Base-by-base conservation (phyloP, 768 basidiomycete genomes). In the Rickenella mellea region DNA sequence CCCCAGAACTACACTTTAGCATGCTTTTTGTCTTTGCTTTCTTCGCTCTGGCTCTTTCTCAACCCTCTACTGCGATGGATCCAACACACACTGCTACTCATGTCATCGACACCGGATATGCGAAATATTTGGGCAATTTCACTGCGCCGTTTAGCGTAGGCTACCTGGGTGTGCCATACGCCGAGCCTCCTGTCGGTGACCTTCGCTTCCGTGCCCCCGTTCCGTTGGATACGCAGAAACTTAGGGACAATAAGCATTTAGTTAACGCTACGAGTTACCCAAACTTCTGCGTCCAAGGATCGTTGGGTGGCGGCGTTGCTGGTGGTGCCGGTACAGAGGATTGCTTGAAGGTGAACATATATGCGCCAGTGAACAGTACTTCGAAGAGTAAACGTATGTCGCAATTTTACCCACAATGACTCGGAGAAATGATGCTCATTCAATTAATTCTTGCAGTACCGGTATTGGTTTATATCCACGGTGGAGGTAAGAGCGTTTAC, bases 291-390 rank as follows among this genome's bases (percentile, higher is more conserved):
- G 55, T 81, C 27, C 80, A 81, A 56, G 77, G 75, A 5, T 67
- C 65, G 12, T 74, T 62, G 0, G 69, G 71, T 44, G 52, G 35
- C n/a, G 73, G 71, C 6, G 77, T 76, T 51, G 66, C 71, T 20
- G 78, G 79, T 35, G 78, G 79, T 22, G 75, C 76, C 10, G 79
- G 80, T 10, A 73, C 70, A 30, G 79, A 82, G 56, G 78, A 81
- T 47, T 82, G 78, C 47, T 56, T 82, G 27, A 80, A 80, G 37
- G 60, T 80, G 15, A 78, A 82, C 51, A 65, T 83, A 10, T 81
- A 80, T 43, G 57, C 74, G 6, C 79, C 80, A 2, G 57, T 63
- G 6, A 65, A 67, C 5, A 67, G 70, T 3, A 70, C 65, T 26
- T 49, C 55, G 21, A 63, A 68, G 1, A 71, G 69, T 46, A 68